Base-by-base conservation (phyloP, 176 grass and related monocot genomes). In the Tillandsia leiboldiana region DNA sequence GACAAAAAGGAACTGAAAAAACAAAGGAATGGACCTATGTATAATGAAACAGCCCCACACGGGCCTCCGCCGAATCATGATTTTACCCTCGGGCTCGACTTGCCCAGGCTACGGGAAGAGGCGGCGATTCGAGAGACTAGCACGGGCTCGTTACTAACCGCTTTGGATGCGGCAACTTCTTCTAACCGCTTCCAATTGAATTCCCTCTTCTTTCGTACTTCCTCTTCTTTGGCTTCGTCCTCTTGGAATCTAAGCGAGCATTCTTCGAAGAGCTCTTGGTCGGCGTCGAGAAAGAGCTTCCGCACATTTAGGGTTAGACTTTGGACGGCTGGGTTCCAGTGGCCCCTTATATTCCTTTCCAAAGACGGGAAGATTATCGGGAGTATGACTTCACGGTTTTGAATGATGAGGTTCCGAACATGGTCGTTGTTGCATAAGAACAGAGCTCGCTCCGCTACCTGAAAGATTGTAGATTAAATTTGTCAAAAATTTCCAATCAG, bases 361-460 rank as follows among this genome's bases (percentile, higher is more conserved):
- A 85, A n/a, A 64, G 83, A 68, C 53, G 83, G 73, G 14, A 80
- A 72, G 68, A 85, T 77, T 27, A 85, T 77, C 17, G 77, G 73
- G 18, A 80, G 65, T 53, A 85, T 80, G 2, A 69, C 69, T 64
- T 80, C 80, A 52, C n/a, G 71, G n/a, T 80, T 80, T 80, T 80
- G 69, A 26, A 3, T 72, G 54, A 85, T 76, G 1, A 85, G 57
- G 66, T 72, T 53, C 11, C 27, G 49, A 0, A 71, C 62, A 65
- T 54, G 73, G 10, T 64, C 23, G 22, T 80, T 85, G 65, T 85
- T 85, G 77, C 83, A 85, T 24, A 85, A 67, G 72, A 76, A 76
- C 50, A 85, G 24, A 63, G 73, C 14, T 56, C 69, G 79, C 77
- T 85, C 83, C 53, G 83, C 77, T 71, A 85, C 83, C 83, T 85